Evolutionary conservation across 2,329 filamentous ascomycete species (phyloP).

Genomic region (Sarocladium kiliense): DNA sequence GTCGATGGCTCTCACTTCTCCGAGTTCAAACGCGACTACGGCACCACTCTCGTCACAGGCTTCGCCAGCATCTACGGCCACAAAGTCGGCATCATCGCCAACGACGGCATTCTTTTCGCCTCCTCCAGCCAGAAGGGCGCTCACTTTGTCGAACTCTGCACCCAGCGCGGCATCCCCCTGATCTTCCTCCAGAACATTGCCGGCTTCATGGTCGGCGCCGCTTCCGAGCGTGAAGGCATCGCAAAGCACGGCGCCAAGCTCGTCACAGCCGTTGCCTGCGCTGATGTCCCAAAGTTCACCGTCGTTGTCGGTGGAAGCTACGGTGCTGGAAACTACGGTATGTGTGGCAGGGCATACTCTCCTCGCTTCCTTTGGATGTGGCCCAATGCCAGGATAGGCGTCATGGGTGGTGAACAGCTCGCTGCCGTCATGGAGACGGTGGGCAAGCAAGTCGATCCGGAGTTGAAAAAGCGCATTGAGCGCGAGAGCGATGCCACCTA

Average conservation of each 20-base stretch:
- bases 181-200: constrained; percentile 96
- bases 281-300: constrained; percentile 93
- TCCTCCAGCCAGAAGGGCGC: constrained; percentile 87
- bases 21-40: constrained; percentile 93
- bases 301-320: constrained; percentile 92
- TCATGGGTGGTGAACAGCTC: constrained; percentile 94
- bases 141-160: constrained; percentile 94
- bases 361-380: constrained; percentile 93
- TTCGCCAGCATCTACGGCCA: constrained; percentile 89
- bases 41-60: constrained; percentile 82
- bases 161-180: constrained; percentile 82
- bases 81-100: constrained; percentile 87
- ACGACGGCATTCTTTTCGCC: constrained; percentile 93
- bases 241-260: constrained; percentile 98
- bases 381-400: constrained; percentile 92
- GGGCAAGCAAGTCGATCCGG: constrained; percentile 74
- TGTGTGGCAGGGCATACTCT: constrained; percentile 94
- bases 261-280: constrained; percentile 90
- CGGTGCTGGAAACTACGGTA: constrained; percentile 95
- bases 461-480: constrained; percentile 79
- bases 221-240: constrained; percentile 90
- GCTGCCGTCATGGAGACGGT: constrained; percentile 93
- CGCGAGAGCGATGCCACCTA: constrained; percentile 84
- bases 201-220: constrained; percentile 95
- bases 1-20: constrained; percentile 87